A percentile compares a stretch with the other conserved stretches of the same genome.
These are phyloP conservation scores for Basipetospora sp. DNA, from an alignment of 2,329 filamentous ascomycete species.

Conservation along the genomic window DNA sequence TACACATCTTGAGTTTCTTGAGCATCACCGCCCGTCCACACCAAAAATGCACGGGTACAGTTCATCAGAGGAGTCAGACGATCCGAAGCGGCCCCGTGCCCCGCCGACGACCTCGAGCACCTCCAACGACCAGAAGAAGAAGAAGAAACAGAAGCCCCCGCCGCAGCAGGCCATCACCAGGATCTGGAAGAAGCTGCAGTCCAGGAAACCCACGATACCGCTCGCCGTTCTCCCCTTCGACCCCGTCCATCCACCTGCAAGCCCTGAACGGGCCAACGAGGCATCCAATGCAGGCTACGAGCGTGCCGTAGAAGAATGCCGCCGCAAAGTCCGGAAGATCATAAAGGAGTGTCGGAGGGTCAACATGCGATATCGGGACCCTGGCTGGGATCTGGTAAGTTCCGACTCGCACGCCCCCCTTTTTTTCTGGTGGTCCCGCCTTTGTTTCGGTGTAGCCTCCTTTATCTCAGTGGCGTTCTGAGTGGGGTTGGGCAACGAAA, in stretches of 20 bases:
- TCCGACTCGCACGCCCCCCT: no score
- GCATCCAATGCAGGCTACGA: constrained; percentile 46
- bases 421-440: constrained; percentile 17
- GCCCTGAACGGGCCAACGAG: constrained; percentile 41
- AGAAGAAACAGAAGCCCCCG: constrained; percentile 41
- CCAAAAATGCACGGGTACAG: constrained; percentile 30
- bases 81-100: constrained; percentile 23
- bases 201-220: constrained; percentile 48
- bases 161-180: constrained; percentile 53
- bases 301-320: constrained; percentile 48
- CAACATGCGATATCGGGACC: constrained; percentile 67
- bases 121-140: constrained; percentile 31
- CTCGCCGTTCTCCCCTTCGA: constrained; percentile 52
- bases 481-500: no score
- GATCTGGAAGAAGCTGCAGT: constrained; percentile 48
- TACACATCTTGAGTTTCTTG: no score
- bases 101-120: constrained; percentile 20
- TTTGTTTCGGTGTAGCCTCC: background rate
- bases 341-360: constrained; percentile 53
- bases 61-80: constrained; percentile 35
- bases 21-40: background rate
- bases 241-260: constrained; percentile 36
- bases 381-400: constrained; percentile 43
- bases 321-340: constrained; percentile 45
- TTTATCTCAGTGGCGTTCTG: background rate